phyloP scores from a whole-genome alignment of 305 asterid species.

The Nicotiana rustica region DNA sequence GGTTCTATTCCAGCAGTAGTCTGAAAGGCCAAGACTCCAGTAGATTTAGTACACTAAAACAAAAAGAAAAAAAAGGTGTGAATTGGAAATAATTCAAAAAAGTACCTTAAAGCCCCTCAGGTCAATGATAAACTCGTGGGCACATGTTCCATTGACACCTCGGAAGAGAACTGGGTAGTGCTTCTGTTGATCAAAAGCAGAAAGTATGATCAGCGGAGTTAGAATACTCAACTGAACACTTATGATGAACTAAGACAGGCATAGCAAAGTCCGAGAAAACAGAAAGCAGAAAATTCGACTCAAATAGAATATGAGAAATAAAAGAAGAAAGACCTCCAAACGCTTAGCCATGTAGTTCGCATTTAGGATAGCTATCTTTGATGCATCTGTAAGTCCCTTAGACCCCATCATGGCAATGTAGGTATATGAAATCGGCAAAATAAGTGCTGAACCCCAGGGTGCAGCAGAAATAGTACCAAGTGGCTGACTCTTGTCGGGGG shows the following conservation, averaged over 20 bases:
- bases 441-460: constrained; percentile 99
- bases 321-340: constrained; percentile 67
- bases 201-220: constrained; percentile 37
- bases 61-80: constrained; percentile 26
- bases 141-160: constrained; percentile 90
- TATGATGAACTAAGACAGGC: constrained; percentile 31
- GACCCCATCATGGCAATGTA: constrained; percentile 98
- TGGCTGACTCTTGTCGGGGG: constrained; percentile 75
- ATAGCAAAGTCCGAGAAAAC: background rate
- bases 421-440: constrained; percentile 93
- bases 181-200: constrained; percentile 58
- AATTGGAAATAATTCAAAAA: constrained; percentile 4
- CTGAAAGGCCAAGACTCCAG: constrained; percentile 45
- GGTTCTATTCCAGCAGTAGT: constrained; percentile 95
- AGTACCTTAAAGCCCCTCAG: constrained; percentile 88
- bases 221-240: constrained; percentile 1
- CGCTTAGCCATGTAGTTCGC: constrained; percentile 99
- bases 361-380: constrained; percentile 92
- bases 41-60: constrained; percentile 25
- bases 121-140: constrained; percentile 94
- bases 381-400: constrained; percentile 93
- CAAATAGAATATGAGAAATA: constrained; percentile 27
- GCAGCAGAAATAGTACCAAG: constrained; percentile 96
- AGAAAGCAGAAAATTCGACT: constrained; percentile 14
- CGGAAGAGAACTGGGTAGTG: constrained; percentile 94